Evolutionary conservation across 2,329 filamentous ascomycete species (phyloP).

Genomic region (Fusarium fujikuroi): DNA sequence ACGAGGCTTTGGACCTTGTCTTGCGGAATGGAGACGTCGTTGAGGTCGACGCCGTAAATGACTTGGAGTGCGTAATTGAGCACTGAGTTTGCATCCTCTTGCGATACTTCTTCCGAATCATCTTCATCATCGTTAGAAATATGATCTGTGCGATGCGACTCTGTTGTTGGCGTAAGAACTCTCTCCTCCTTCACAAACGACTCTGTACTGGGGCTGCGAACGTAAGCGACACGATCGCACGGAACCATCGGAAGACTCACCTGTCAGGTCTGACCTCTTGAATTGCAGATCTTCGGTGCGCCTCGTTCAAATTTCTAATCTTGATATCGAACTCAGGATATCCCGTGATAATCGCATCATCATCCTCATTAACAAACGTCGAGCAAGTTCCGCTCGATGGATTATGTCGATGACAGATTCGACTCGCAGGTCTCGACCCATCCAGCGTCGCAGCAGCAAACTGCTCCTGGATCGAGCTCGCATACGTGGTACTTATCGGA

Average conservation of each 20-base stretch:
- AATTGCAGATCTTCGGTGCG: background rate
- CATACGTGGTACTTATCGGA: constrained; percentile 51
- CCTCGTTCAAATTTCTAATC: constrained; percentile 32
- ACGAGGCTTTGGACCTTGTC: constrained; percentile 47
- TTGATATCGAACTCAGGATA: constrained; percentile 45
- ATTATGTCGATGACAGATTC: constrained; percentile 48
- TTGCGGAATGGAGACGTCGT: constrained; percentile 46
- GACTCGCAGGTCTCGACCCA: constrained; percentile 42
- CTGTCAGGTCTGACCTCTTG: constrained; percentile 23
- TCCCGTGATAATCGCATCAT: constrained; percentile 41
- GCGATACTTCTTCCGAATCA: constrained; percentile 42
- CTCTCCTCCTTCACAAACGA: constrained; percentile 38
- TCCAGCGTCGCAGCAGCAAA: constrained; percentile 44
- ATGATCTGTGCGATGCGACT: constrained; percentile 5
- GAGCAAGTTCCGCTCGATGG: constrained; percentile 52
- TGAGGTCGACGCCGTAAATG: constrained; percentile 52
- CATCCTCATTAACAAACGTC: constrained; percentile 52
- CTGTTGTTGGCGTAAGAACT: constrained; percentile 30
- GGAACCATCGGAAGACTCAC: constrained; percentile 1
- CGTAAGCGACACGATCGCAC: constrained; percentile 9
- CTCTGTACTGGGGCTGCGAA: constrained; percentile 26
- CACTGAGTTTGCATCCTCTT: constrained; percentile 50
- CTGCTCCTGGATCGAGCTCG: constrained; percentile 49
- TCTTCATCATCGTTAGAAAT: constrained; percentile 26
- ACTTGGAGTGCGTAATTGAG: constrained; percentile 52